Base-by-base conservation (phyloP, 2,329 filamentous ascomycete genomes). In the Zasmidium cellare region DNA sequence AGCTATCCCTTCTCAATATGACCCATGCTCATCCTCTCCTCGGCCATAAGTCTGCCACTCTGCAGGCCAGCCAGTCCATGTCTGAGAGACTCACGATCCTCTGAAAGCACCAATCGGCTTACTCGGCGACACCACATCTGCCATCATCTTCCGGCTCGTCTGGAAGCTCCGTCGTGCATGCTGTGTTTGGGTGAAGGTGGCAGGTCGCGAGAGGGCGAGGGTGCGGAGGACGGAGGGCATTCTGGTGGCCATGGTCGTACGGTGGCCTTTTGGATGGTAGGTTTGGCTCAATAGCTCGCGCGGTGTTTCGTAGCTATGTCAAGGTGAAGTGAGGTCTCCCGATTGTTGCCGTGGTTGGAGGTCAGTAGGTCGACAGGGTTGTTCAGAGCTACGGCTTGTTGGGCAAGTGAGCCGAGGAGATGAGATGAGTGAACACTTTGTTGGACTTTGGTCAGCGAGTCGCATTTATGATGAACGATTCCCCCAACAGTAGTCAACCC, bases 41-140 rank as follows among this genome's bases (percentile, higher is more conserved):
- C 56, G 44, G 31, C 20, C 35, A 24, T 12, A n/a, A n/a, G n/a
- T 18, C 12, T 28, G 25, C 25, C 25, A 11, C 25, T 28, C 25
- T 11, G 11, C 25, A 28, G 5, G 25, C n/a, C n/a, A n/a, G n/a
- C n/a, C 25, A 28, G 25, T 5, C 25, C 25, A 28, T 28, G 25
- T 28, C 25, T 28, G 16, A 12, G 22, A n/a, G 55, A 80, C 85
- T 80, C 75, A 90, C 87, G 87, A 87, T 79, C 86, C 87, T 71
- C 87, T 78, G 71, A 90, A 90, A 66, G 87, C 87, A 56, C 87
- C 87, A 53, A 89, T 82, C 7, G 87, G 87, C 73, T 84, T 89
- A 72, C 79, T 81, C n/a, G 80, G 77, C 24, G 85, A 80, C 55
- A 83, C 52, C 11, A 66, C 63, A 66, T 65, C 63, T 28, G 59